A percentile compares a stretch with the other conserved stretches of the same genome.
Conservation (phyloP, 257 asterid genomes). For the Mentha longifolia region DNA sequence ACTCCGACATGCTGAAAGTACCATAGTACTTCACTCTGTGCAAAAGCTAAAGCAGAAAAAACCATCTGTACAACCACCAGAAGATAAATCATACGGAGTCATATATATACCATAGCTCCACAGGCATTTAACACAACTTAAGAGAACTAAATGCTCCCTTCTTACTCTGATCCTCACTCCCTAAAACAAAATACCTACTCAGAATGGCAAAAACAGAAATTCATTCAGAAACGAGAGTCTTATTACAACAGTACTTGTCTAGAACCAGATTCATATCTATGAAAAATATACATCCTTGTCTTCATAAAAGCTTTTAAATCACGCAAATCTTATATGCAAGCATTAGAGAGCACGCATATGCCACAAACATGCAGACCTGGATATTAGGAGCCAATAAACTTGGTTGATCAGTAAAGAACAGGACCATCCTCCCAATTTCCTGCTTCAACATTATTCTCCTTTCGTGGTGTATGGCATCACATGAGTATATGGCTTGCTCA, state of each 20-base stretch:
- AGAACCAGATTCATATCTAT: conserved; percentile 18
- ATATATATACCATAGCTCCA: conserved; percentile 9
- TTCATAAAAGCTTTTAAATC: conserved; percentile 12
- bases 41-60: conserved; percentile 94
- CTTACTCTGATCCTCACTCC: conserved; percentile 19
- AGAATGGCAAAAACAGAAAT: not conserved
- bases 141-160: not conserved
- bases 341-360: conserved; percentile 13
- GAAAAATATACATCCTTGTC: conserved; percentile 1
- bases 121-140: conserved; percentile 12
- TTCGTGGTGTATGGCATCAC: conserved; percentile 90
- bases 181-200: conserved; percentile 4
- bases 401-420: conserved; percentile 97
- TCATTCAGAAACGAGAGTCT: not conserved
- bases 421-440: conserved; percentile 98
- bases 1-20: conserved; percentile 94
- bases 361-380: conserved; percentile 59
- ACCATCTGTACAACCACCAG: conserved; percentile 83
- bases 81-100: conserved; percentile 7
- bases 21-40: conserved; percentile 97
- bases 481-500: conserved; percentile 82
- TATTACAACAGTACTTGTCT: conserved; percentile 13
- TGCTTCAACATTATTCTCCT: conserved; percentile 92
- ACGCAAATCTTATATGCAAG: not conserved
- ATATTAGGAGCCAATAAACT: conserved; percentile 98